phyloP scores from a whole-genome alignment of 495 filamentous ascomycete genomes.

The Podospora pseudocomata region DNA sequence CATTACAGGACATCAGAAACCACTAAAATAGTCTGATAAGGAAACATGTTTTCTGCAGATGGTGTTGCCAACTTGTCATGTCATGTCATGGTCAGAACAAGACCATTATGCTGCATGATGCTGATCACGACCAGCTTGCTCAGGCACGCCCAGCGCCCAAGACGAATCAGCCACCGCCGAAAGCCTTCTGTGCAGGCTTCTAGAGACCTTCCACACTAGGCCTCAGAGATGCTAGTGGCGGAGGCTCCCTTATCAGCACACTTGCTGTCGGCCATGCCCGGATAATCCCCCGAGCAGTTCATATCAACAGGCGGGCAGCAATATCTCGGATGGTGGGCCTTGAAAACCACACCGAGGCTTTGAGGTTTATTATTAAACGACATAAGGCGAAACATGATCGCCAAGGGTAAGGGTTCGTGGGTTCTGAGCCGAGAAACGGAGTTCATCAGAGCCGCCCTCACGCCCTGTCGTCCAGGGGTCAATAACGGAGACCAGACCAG shows the following conservation, averaged over 20 bases:
- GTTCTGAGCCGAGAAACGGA: conserved; percentile 8
- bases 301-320: not conserved
- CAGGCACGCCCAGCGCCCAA: not conserved
- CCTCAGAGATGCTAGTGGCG: not conserved
- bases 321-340: not conserved
- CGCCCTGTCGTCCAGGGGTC: not conserved
- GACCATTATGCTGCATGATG: not conserved
- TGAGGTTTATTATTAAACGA: not conserved
- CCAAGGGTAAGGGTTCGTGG: conserved; percentile 1
- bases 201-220: conserved; percentile 20
- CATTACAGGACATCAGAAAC: conserved; percentile 14
- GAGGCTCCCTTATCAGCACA: not conserved
- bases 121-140: conserved; percentile 1
- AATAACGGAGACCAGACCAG: not conserved
- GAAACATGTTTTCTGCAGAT: not conserved
- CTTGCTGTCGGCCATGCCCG: not conserved
- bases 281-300: not conserved
- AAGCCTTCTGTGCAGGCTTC: conserved; percentile 28
- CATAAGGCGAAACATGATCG: not conserved
- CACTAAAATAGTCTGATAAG: conserved; percentile 9
- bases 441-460: not conserved
- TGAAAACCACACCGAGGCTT: not conserved
- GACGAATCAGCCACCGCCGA: conserved; percentile 12
- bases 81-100: not conserved
- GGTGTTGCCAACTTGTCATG: not conserved